Conservation (phyloP, 2,329 filamentous ascomycete species). For the Ascochyta lentis region DNA sequence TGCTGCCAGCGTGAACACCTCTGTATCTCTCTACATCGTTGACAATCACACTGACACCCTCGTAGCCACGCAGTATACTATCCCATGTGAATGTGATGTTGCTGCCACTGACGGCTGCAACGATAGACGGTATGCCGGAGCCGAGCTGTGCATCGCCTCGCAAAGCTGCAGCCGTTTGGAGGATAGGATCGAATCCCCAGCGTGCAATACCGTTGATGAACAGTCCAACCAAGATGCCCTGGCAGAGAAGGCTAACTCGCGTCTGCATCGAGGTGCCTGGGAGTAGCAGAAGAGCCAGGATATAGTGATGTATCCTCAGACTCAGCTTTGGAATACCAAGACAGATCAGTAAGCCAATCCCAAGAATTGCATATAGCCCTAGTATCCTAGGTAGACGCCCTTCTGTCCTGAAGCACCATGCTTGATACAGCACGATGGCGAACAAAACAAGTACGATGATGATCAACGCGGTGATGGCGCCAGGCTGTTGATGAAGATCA, state of each 20-base stretch:
- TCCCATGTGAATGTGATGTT: conserved; percentile 54
- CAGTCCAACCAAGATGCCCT: conserved; percentile 85
- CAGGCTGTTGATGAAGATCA: conserved; percentile 47
- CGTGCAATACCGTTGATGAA: conserved; percentile 93
- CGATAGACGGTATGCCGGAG: conserved; percentile 62
- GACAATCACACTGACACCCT: conserved; percentile 82
- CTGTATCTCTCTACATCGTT: conserved; percentile 85
- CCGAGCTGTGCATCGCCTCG: conserved; percentile 61
- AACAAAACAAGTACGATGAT: conserved; percentile 41
- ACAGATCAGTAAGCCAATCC: conserved; percentile 83
- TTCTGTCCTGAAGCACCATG: conserved; percentile 43
- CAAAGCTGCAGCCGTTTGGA: conserved; percentile 79
- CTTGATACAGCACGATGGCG: conserved; percentile 39
- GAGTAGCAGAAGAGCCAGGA: conserved; percentile 84
- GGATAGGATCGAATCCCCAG: conserved; percentile 89
- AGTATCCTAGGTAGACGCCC: conserved; percentile 72
- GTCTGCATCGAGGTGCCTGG: conserved; percentile 91
- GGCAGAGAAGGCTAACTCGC: conserved; percentile 82
- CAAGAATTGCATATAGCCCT: conserved; percentile 76
- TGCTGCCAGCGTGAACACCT: conserved; percentile 61
- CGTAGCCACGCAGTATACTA: conserved; percentile 58
- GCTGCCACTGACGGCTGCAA: conserved; percentile 52
- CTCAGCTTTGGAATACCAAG: conserved; percentile 74
- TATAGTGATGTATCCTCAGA: conserved; percentile 93
- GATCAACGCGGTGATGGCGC: conserved; percentile 45